Evolutionary conservation across 257 asterid species (phyloP).

Genomic region (Solanum pinnatisectum): DNA sequence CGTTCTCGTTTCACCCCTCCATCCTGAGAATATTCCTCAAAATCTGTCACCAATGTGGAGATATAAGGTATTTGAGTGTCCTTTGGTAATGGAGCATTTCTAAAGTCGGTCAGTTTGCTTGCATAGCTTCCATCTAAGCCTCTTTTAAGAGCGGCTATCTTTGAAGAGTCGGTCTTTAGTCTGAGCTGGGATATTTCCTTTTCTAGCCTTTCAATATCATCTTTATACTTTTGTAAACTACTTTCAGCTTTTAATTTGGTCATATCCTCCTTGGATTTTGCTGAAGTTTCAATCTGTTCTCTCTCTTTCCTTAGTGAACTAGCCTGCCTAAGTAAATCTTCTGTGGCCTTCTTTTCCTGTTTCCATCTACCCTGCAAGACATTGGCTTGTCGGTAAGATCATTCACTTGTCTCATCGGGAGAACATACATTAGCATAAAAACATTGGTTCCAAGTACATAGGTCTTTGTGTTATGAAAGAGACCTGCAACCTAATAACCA

Average conservation of each 20-base stretch:
- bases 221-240: conserved; percentile 54
- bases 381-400: conserved; percentile 11
- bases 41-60: conserved; percentile 24
- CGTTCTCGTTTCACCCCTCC: conserved; percentile 82
- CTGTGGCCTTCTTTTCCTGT: conserved; percentile 47
- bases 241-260: conserved; percentile 62
- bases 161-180: conserved; percentile 63
- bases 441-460: not conserved
- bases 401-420: conserved; percentile 4
- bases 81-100: conserved; percentile 12
- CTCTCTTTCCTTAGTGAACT: conserved; percentile 45
- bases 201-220: conserved; percentile 62
- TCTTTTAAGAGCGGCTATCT: conserved; percentile 73
- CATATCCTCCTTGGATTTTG: conserved; percentile 59
- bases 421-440: not conserved
- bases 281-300: conserved; percentile 58
- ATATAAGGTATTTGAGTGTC: conserved; percentile 31
- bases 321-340: conserved; percentile 51
- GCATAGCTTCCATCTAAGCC: conserved; percentile 74
- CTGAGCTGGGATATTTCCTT: conserved; percentile 71
- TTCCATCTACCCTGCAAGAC: conserved; percentile 56
- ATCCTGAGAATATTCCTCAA: conserved; percentile 15
- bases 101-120: conserved; percentile 34
- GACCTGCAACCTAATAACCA: not conserved
- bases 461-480: not conserved